Evolutionary conservation across 2,329 filamentous ascomycete genomes (phyloP).

Genomic region (Didymella exigua): DNA sequence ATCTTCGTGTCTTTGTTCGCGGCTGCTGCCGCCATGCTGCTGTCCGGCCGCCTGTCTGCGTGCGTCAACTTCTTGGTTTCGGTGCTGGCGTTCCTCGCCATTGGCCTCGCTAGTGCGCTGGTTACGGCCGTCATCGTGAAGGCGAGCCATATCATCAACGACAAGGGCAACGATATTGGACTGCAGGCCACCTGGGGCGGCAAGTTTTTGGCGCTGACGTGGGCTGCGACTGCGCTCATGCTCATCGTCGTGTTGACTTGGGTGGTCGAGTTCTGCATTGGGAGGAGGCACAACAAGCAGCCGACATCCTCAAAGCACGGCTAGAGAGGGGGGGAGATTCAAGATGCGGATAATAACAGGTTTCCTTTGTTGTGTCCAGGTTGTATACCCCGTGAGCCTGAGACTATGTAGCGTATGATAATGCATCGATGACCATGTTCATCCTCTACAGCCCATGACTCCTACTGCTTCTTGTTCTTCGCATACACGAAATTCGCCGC

Average conservation of each 20-base stretch:
- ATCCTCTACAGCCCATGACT: no score
- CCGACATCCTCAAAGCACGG: slow-evolving; percentile 29
- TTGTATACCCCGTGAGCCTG: slow-evolving; percentile 16
- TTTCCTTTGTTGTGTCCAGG: slow-evolving; percentile 10
- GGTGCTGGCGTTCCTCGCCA: slow-evolving; percentile 60
- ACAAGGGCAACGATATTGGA: slow-evolving; percentile 57
- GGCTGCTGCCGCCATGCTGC: slow-evolving; percentile 54
- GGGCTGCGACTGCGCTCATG: slow-evolving; percentile 60
- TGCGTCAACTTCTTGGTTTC: slow-evolving; percentile 58
- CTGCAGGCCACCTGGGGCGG: slow-evolving; percentile 57
- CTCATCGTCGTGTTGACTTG: slow-evolving; percentile 43
- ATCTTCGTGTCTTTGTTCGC: slow-evolving; percentile 58
- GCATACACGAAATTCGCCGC: slow-evolving; percentile 55
- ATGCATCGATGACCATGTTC: background rate
- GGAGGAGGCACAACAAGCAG: slow-evolving; percentile 24
- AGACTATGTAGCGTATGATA: slow-evolving; percentile 9
- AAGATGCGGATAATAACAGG: background rate
- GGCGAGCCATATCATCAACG: slow-evolving; percentile 59
- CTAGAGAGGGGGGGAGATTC: background rate
- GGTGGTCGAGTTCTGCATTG: slow-evolving; percentile 40
- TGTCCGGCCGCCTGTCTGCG: slow-evolving; percentile 53
- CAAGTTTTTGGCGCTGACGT: slow-evolving; percentile 65
- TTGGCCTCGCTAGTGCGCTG: slow-evolving; percentile 77
- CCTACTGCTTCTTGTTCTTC: slow-evolving; percentile 56
- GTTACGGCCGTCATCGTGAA: slow-evolving; percentile 67